Evolutionary conservation across 1,139 yeast genomes (phyloP), one percentile per base, ranked within the genome.

Genomic region (Suhomyces yuchorum): DNA sequence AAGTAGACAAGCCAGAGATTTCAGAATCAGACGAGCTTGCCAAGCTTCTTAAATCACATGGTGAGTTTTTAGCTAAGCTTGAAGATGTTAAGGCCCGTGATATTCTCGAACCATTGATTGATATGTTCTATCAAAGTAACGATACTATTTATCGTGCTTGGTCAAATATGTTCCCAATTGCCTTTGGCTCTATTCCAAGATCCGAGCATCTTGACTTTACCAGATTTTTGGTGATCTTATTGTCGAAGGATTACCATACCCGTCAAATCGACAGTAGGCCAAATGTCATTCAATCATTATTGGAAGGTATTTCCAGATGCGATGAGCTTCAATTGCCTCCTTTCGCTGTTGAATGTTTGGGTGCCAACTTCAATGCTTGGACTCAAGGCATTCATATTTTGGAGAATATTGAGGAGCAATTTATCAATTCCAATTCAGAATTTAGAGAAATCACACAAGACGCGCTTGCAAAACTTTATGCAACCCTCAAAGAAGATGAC

Each of bases 351-450:
- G 96, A 92, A 63, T 91, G 92, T 57, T 72, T 93, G 40, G 97
- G 97, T 9, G 78, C 85, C 46, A 87, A 93, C 50, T 93, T 87
- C 65, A 85, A 89, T 64, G 86, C 96, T 1, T 93, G 99, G 98
- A 87, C 91, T 55, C 87, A 90, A 47, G 90, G 96, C 9, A 82
- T 95, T 42, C 84, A 85, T 50, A 79, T 91, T 17, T 71, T 93
- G 52, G 99, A 95, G 60, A 81, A 82, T 35, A 84, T 88, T 44
- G 92, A 87, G 56, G 75, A 75, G 17, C 80, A 81, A 35, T 84
- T 91, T 0, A 73, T 81, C 35, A 78, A 81, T 47, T 93, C 87
- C 23, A 85, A 83, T 53, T 76, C 83, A 5, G 87, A 86, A 51
- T 89, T 93, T 8, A 78, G 85, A 32, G 98, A 92, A 53, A 85